Conservation (phyloP, 176 grass and related monocot species). For the Coix lacrymajobi region DNA sequence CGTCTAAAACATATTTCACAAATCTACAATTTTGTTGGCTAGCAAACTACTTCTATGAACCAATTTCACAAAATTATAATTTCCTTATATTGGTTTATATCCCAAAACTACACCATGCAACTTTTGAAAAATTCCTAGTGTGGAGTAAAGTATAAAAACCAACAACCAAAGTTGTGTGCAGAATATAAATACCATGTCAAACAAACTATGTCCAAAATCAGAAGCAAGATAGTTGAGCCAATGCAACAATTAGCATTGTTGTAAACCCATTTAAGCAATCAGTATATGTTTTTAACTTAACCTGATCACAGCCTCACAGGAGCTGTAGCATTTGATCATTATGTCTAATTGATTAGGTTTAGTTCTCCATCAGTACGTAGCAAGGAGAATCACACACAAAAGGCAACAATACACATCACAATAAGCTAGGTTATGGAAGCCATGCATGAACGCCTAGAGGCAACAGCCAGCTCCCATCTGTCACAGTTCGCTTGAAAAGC, state of each 20-base stretch:
- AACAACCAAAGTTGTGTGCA: neutral
- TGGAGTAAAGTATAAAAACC: neutral
- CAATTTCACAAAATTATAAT: neutral
- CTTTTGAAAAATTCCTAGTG: neutral
- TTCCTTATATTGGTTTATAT: neutral
- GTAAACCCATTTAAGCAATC: neutral
- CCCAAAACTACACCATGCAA: neutral
- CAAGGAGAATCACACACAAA: neutral
- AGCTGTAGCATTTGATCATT: neutral
- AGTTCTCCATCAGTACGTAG: neutral
- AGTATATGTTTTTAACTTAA: neutral
- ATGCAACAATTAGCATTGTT: neutral
- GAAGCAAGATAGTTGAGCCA: neutral
- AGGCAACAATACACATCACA: slow-evolving; percentile 17
- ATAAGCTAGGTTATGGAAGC: neutral
- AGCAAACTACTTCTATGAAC: too few species aligned
- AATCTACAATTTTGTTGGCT: too few species aligned
- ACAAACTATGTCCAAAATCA: neutral
- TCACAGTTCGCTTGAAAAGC: neutral
- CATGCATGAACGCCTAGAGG: neutral
- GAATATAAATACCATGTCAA: neutral
- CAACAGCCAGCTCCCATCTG: neutral
- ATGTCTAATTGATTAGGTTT: neutral
- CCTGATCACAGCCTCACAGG: neutral
- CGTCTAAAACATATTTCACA: too few species aligned